These are phyloP conservation scores for Raphanus sativus DNA, from an alignment of 345 rosid species.

Conservation along the genomic window DNA sequence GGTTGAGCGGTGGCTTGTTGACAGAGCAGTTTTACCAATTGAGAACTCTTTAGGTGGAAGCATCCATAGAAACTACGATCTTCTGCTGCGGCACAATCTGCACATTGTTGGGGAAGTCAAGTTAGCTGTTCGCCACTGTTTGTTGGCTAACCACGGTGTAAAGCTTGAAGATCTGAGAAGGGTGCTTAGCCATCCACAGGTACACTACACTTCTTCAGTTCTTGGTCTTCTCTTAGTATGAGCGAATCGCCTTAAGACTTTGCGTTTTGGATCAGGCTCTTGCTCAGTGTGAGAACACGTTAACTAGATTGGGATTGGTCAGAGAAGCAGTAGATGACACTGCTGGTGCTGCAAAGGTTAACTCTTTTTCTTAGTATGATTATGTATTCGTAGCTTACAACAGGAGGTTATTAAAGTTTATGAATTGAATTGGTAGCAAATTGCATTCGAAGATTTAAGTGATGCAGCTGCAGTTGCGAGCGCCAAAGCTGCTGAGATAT, in stretches of 20 bases:
- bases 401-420: constrained; percentile 15
- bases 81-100: constrained; percentile 82
- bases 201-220: not conserved
- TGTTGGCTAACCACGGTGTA: constrained; percentile 87
- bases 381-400: not conserved
- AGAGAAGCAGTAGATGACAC: constrained; percentile 96
- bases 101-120: constrained; percentile 98
- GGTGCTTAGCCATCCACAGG: constrained; percentile 99
- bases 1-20: constrained; percentile 89
- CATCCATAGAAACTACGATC: constrained; percentile 96
- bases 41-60: constrained; percentile 99
- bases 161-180: constrained; percentile 71
- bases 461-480: constrained; percentile 97
- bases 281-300: constrained; percentile 89
- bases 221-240: not conserved
- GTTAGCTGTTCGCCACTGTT: constrained; percentile 86
- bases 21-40: constrained; percentile 90
- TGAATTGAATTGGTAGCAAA: constrained; percentile 45
- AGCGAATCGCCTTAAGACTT: not conserved
- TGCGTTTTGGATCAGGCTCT: constrained; percentile 66
- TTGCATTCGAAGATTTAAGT: constrained; percentile 59
- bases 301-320: constrained; percentile 75
- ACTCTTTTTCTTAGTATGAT: not conserved
- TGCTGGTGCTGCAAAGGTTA: constrained; percentile 97
- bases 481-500: constrained; percentile 74